Evolutionary conservation across 2,329 filamentous ascomycete species (phyloP).

Genomic region (Phialophora macrospora): DNA sequence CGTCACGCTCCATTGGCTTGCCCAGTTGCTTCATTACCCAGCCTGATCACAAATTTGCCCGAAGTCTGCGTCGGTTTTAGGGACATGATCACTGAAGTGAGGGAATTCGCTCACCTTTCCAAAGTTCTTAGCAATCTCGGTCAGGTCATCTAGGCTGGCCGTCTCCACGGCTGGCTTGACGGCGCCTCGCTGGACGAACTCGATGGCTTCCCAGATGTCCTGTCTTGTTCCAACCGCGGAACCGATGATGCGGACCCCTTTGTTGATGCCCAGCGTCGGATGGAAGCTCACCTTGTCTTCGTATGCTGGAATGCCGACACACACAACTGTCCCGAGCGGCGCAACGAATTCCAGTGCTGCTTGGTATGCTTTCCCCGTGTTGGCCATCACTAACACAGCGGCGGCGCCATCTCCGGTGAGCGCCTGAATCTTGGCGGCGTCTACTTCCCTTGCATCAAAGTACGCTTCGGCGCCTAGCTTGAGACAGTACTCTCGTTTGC

Average conservation of each 20-base stretch:
- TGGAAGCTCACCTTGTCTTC: constrained; percentile 24
- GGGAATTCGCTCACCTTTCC: constrained; percentile 24
- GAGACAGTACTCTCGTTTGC: constrained; percentile 43
- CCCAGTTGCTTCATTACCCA: constrained; percentile 12
- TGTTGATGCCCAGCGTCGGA: constrained; percentile 23
- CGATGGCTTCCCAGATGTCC: constrained; percentile 35
- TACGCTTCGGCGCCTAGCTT: constrained; percentile 48
- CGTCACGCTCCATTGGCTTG: constrained; percentile 1
- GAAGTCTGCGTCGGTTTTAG: constrained; percentile 15
- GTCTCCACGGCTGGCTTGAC: constrained; percentile 38
- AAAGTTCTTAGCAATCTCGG: constrained; percentile 28
- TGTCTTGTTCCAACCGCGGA: constrained; percentile 35
- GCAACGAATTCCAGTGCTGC: constrained; percentile 43
- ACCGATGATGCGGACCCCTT: constrained; percentile 35
- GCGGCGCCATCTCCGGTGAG: constrained; percentile 32
- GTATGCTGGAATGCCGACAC: constrained; percentile 43
- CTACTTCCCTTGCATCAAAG: constrained; percentile 41
- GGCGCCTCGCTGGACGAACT: constrained; percentile 35
- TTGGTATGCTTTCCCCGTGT: constrained; percentile 29
- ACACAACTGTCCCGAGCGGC: constrained; percentile 50
- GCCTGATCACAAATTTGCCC: constrained; percentile 28
- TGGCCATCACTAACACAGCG: constrained; percentile 31
- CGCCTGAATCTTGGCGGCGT: constrained; percentile 22
- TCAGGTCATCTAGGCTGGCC: constrained; percentile 32
- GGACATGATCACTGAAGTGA: neutral